Conservation (phyloP, 2,329 filamentous ascomycete genomes). For the Paecilomyces variotii region DNA sequence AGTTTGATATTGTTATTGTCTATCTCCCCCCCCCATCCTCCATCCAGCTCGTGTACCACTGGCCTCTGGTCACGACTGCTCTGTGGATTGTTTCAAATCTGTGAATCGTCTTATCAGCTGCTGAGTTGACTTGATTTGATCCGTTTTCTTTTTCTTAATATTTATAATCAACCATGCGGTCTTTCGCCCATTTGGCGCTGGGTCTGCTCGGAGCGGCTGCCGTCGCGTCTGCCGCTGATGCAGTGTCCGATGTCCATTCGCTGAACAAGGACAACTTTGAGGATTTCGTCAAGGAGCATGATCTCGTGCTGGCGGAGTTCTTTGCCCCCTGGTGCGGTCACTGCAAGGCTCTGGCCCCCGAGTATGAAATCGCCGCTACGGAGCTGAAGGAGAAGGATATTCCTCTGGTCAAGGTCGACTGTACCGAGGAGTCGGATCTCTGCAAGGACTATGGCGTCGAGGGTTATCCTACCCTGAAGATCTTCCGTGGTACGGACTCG, state of each 20-base stretch:
- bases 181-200: conserved; percentile 30
- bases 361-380: conserved; percentile 43
- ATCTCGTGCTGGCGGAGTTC: conserved; percentile 92
- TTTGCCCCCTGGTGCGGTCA: conserved; percentile 96
- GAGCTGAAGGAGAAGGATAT: conserved; percentile 43
- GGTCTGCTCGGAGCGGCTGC: conserved; percentile 32
- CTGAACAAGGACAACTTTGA: conserved; percentile 83
- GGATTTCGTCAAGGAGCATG: conserved; percentile 75
- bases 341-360: conserved; percentile 84
- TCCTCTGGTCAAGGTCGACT: conserved; percentile 55
- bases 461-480: conserved; percentile 97
- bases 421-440: conserved; percentile 86
- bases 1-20: conserved; percentile 1
- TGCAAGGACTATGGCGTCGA: conserved; percentile 87
- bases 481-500: conserved; percentile 87
- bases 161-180: conserved; percentile 24
- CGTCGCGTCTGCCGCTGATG: conserved; percentile 26
- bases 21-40: conserved; percentile 2
- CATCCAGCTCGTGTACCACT: background rate
- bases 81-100: background rate
- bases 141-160: no score
- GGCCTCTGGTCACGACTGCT: background rate
- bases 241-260: conserved; percentile 67
- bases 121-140: background rate
- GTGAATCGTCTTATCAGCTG: background rate